A percentile compares a stretch with the other conserved stretches of the same genome.
Evolutionary conservation across 2,329 filamentous ascomycete genomes (phyloP).

Genomic region (Nigrospora osmanthi): DNA sequence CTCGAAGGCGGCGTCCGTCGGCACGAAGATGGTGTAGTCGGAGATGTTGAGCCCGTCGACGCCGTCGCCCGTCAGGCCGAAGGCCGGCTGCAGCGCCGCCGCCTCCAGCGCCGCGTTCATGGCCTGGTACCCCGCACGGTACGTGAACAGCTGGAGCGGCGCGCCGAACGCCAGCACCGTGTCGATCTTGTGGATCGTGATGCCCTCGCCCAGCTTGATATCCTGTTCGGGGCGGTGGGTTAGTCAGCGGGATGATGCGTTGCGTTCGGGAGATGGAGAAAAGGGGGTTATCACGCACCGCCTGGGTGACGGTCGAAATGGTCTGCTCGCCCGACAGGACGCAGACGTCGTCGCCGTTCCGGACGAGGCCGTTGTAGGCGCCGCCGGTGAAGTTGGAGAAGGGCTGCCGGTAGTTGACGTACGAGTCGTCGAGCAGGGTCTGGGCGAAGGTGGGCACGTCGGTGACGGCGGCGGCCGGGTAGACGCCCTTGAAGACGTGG

Average conservation of each 20-base stretch:
- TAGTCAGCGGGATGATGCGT: background rate
- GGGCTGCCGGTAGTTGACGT: slow-evolving; percentile 22
- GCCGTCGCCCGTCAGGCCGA: slow-evolving; percentile 14
- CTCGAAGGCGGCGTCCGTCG: slow-evolving; percentile 18
- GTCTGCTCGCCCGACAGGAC: slow-evolving; percentile 23
- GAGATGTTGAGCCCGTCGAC: slow-evolving; percentile 16
- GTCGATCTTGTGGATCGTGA: slow-evolving; percentile 23
- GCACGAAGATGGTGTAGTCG: slow-evolving; percentile 21
- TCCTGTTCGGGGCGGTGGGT: slow-evolving; percentile 8
- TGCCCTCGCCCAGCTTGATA: slow-evolving; percentile 17
- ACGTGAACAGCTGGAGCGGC: slow-evolving; percentile 20
- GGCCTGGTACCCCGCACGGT: slow-evolving; percentile 15
- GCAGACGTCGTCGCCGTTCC: slow-evolving; percentile 20
- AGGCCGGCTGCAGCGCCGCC: slow-evolving; percentile 15
- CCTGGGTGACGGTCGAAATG: slow-evolving; percentile 23
- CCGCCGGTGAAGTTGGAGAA: slow-evolving; percentile 28
- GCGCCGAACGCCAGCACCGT: slow-evolving; percentile 17
- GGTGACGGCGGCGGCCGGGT: slow-evolving; percentile 17
- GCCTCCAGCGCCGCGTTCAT: slow-evolving; percentile 20
- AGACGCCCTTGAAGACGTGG: slow-evolving; percentile 22
- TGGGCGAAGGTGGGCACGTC: slow-evolving; percentile 20
- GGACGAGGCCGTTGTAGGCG: slow-evolving; percentile 25
- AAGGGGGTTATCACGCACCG: slow-evolving; percentile 9
- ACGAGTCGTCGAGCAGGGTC: slow-evolving; percentile 20
- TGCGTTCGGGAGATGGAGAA: too few relatives aligned